These are phyloP conservation scores for Salix suchowensis DNA, from an alignment of 345 rosid species.

Conservation along the genomic window DNA sequence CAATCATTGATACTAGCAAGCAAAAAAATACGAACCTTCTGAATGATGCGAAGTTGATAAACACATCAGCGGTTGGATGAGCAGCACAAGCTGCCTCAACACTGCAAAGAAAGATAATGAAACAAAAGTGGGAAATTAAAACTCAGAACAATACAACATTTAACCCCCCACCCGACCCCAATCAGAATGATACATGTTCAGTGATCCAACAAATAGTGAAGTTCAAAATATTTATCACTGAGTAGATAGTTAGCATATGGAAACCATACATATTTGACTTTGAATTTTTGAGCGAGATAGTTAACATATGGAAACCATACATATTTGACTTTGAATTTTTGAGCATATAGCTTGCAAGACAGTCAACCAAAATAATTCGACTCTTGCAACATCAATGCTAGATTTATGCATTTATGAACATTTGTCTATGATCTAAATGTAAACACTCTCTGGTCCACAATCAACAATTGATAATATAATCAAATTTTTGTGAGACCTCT, in stretches of 20 bases:
- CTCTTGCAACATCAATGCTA: not conserved
- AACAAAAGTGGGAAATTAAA: not conserved
- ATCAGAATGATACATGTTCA: not conserved
- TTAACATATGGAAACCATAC: not conserved
- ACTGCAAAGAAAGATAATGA: constrained; percentile 42
- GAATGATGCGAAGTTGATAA: constrained; percentile 89
- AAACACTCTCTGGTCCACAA: not conserved
- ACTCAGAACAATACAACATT: not conserved
- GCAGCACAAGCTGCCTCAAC: constrained; percentile 90
- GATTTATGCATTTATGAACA: not conserved
- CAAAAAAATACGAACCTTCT: constrained; percentile 51
- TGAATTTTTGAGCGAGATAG: not conserved
- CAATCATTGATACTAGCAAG: not conserved
- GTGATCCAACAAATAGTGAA: not conserved
- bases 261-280: not conserved
- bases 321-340: not conserved
- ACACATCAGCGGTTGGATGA: constrained; percentile 95
- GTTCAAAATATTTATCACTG: not conserved
- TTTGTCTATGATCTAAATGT: not conserved
- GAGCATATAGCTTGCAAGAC: not conserved
- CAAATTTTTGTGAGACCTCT: not conserved
- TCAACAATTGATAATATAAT: not conserved
- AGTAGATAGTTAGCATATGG: not conserved
- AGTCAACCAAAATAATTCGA: not conserved
- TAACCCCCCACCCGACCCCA: no score